These are phyloP conservation scores for Myriangium duriaei DNA, from an alignment of 2,329 filamentous ascomycete species.

Conservation along the genomic window DNA sequence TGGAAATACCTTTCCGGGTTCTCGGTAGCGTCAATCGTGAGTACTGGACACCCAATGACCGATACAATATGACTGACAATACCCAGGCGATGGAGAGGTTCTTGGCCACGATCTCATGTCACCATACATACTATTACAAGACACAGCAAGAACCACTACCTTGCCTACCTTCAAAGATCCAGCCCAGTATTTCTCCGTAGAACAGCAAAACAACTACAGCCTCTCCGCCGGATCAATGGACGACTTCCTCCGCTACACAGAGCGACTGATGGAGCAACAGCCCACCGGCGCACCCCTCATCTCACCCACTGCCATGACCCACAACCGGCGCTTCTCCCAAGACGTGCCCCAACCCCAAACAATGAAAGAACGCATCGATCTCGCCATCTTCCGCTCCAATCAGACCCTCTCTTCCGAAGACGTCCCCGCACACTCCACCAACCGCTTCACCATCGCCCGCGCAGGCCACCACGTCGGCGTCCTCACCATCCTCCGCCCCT, in stretches of 20 bases:
- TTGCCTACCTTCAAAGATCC: conserved; percentile 19
- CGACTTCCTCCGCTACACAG: conserved; percentile 66
- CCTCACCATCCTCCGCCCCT: conserved; percentile 74
- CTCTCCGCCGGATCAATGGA: conserved; percentile 29
- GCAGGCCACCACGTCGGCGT: conserved; percentile 87
- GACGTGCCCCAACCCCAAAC: conserved; percentile 32
- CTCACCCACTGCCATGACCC: conserved; percentile 52
- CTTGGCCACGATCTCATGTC: conserved; percentile 89
- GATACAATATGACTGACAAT: conserved; percentile 16
- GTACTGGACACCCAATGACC: conserved; percentile 8
- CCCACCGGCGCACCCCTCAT: conserved; percentile 48
- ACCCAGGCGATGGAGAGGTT: conserved; percentile 59
- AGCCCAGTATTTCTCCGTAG: conserved; percentile 13
- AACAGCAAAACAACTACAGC: conserved; percentile 28
- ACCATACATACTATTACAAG: conserved; percentile 78
- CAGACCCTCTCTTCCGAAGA: conserved; percentile 43
- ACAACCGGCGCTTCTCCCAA: conserved; percentile 34
- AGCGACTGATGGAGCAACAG: conserved; percentile 54
- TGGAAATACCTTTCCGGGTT: conserved; percentile 85
- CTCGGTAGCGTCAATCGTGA: conserved; percentile 76
- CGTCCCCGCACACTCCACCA: conserved; percentile 51
- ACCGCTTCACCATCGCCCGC: conserved; percentile 87
- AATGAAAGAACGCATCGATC: conserved; percentile 76
- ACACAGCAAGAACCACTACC: conserved; percentile 51
- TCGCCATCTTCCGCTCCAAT: conserved; percentile 70